Evolutionary conservation across 805 yeast species (phyloP).

Genomic region (Saccharomyces jurei): DNA sequence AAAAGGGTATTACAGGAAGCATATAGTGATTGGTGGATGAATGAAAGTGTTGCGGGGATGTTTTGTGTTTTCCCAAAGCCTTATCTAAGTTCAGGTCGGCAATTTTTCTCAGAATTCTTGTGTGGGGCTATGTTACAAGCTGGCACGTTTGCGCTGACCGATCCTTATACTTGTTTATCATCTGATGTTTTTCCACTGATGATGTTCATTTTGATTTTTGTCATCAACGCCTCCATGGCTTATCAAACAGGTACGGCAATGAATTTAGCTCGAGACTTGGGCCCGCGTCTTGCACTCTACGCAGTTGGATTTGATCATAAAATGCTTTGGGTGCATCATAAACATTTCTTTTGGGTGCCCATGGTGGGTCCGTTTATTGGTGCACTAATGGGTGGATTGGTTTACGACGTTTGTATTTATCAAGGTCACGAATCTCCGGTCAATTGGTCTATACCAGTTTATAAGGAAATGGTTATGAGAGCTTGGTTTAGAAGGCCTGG

Average conservation of each 20-base stretch:
- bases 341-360: slow-evolving; percentile 48
- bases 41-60: slow-evolving; percentile 34
- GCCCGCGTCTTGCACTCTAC: slow-evolving; percentile 43
- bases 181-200: slow-evolving; percentile 41
- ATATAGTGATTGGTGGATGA: slow-evolving; percentile 22
- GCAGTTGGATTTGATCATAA: slow-evolving; percentile 40
- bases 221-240: slow-evolving; percentile 42
- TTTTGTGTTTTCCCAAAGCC: slow-evolving; percentile 40
- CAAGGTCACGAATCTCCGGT: slow-evolving; percentile 47
- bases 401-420: slow-evolving; percentile 45
- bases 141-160: slow-evolving; percentile 44
- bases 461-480: slow-evolving; percentile 15
- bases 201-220: slow-evolving; percentile 37
- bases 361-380: slow-evolving; percentile 44
- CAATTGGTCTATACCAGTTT: slow-evolving; percentile 34
- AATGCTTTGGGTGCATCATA: slow-evolving; percentile 32
- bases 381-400: slow-evolving; percentile 38
- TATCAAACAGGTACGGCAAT: slow-evolving; percentile 49
- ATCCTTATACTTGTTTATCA: slow-evolving; percentile 41
- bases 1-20: slow-evolving; percentile 29
- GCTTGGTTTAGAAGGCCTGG: slow-evolving; percentile 29
- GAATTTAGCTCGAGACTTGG: slow-evolving; percentile 48
- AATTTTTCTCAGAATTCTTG: slow-evolving; percentile 41
- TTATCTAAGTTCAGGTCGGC: slow-evolving; percentile 36
- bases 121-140: slow-evolving; percentile 39